These are phyloP conservation scores for Suillus subalutaceus DNA, from an alignment of 768 basidiomycete species.

Conservation along the genomic window DNA sequence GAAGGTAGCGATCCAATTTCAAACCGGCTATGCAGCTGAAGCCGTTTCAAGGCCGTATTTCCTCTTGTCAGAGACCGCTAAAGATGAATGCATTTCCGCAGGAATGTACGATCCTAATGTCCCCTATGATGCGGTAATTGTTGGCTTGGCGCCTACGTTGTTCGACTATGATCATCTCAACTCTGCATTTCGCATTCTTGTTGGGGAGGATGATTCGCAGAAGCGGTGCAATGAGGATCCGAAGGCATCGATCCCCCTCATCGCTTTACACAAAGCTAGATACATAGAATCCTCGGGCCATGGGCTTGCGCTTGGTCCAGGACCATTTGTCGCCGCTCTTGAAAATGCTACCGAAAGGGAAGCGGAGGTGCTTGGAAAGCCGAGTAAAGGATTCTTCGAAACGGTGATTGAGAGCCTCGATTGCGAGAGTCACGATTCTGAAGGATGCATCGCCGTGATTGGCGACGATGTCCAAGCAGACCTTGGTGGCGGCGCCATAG, in stretches of 20 bases:
- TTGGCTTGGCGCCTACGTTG: constrained; percentile 57
- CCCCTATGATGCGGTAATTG: constrained; percentile 60
- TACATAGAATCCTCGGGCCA: constrained; percentile 52
- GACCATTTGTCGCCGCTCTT: constrained; percentile 68
- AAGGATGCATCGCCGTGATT: constrained; percentile 50
- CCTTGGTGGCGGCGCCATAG: constrained; percentile 61
- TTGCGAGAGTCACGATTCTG: constrained; percentile 17
- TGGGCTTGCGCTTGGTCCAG: constrained; percentile 64
- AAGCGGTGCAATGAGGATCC: background rate
- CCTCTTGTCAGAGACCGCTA: constrained; percentile 54
- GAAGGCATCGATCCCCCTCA: constrained; percentile 37
- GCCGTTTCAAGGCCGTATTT: constrained; percentile 50
- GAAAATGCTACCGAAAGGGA: constrained; percentile 52
- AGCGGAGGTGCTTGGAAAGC: constrained; percentile 67
- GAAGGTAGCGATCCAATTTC: constrained; percentile 34
- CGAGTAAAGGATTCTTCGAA: constrained; percentile 59
- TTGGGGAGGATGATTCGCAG: constrained; percentile 38
- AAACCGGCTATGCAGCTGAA: background rate
- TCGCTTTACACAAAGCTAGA: constrained; percentile 62
- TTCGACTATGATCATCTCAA: constrained; percentile 62
- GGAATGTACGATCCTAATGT: constrained; percentile 17
- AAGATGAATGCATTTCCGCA: constrained; percentile 40
- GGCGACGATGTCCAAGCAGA: constrained; percentile 72
- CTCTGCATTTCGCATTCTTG: constrained; percentile 66
- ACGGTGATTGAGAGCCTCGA: constrained; percentile 51